phyloP scores from a whole-genome alignment of 2,329 filamentous ascomycete species.

The Stagonosporopsis rhizophila region DNA sequence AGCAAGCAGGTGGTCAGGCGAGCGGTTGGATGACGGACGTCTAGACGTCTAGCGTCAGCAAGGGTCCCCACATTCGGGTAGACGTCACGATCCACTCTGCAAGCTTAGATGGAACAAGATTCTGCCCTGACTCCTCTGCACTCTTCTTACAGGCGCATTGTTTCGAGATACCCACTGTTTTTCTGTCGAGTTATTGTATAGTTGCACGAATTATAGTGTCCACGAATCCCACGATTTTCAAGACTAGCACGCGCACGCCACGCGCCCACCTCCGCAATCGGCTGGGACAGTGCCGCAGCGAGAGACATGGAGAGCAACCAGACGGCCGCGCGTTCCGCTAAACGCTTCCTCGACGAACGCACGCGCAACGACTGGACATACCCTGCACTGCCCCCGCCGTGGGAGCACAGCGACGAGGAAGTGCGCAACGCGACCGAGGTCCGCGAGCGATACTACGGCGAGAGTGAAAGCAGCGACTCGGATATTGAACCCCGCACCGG shows the following conservation, averaged over 20 bases:
- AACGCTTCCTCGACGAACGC: constrained; percentile 51
- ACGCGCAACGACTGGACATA: constrained; percentile 57
- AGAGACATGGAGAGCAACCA: constrained; percentile 49
- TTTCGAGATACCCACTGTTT: constrained; percentile 16
- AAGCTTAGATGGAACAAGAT: constrained; percentile 16
- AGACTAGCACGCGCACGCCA: neutral
- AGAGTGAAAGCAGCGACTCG: constrained; percentile 35
- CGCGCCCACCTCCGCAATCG: neutral
- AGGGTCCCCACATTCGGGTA: constrained; percentile 10
- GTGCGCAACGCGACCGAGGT: constrained; percentile 46
- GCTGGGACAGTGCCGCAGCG: neutral
- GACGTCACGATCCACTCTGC: constrained; percentile 19
- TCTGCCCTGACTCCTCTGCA: constrained; percentile 5
- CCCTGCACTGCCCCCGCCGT: constrained; percentile 41
- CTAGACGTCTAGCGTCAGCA: neutral
- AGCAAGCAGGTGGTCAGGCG: constrained; percentile 7
- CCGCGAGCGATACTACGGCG: constrained; percentile 55
- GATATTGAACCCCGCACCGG: constrained; percentile 26
- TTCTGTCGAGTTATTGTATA: neutral
- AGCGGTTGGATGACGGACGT: neutral
- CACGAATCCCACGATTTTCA: neutral
- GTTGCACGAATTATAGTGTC: neutral
- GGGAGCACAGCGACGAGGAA: constrained; percentile 46
- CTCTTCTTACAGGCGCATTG: constrained; percentile 12
- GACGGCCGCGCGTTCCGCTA: constrained; percentile 52